Base-by-base conservation (phyloP, 2,329 filamentous ascomycete species). In the Mycosphaerella arachidis region DNA sequence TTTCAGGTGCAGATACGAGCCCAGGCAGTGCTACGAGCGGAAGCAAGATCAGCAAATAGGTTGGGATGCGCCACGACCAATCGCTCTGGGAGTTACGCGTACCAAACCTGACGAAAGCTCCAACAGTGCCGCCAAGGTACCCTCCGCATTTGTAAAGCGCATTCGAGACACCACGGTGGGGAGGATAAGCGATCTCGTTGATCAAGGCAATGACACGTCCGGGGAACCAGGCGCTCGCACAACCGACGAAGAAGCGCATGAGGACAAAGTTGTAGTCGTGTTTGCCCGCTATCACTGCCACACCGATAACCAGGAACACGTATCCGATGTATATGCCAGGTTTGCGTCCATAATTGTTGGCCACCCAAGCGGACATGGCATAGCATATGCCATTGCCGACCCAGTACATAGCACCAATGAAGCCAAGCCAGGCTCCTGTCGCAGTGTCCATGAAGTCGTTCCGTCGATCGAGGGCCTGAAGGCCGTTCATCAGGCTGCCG, bases 161-260 rank as follows among this genome's bases (percentile, higher is more conserved):
- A 40, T 67, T 76, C 6, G 70, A 58, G 2, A 74, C 68, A 20
- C 69, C 70, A 13, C 77, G 72, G 48, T 78, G 75, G 0, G 69
- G 70, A 1, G 76, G 76, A 48, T 80, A 76, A 6, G 77, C 76
- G 27, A 80, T 72, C 61, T 81, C 79, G 27, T 74, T 78, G 63
- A 81, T 73, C 10, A 80, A 66, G 1, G 77, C 62, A 2, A 75
- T 74, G 1, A 71, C 71, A 0, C 70, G 65, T 2, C 70, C 72
- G 9, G 67, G 68, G 24, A 74, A 72, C 55, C 72, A 70, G 6
- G 69, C 74, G 8, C 70, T 69, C 0, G 71, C 71, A 24, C 72
- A 63, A 1, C 77, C 77, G 6, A 78, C 59, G 31, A 77, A 69
- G 29, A 76, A 66, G 3, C 75, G 72, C 6, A 73, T 70, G 7